Evolutionary conservation across 1,284 basidiomycete species (phyloP), one percentile per base, ranked within the genome.

Genomic region (Anthracocystis setariae): DNA sequence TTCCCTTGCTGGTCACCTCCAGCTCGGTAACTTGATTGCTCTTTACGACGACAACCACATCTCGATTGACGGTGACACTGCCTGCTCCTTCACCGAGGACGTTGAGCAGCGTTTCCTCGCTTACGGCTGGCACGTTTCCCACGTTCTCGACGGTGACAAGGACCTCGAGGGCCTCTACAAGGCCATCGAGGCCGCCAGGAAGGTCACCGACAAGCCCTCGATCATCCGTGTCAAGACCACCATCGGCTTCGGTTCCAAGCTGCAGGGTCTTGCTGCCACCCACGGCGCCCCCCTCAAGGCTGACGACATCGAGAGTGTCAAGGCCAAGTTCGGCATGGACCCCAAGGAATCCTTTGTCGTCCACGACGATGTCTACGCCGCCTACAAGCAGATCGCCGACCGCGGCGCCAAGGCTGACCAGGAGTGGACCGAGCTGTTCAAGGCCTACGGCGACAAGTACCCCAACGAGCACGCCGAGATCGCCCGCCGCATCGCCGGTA

Each of bases 51-150:
- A 74, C 81, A 95, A 85, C 83, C 91, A 92, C 84, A 96, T 97
- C 84, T 92, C 94, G 74, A 96, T 97, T 80, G 94, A 97, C 84
- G 94, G 94, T 79, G 89, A 93, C 85, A 96, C 93, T 73, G 89
- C 88, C 67, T 88, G 91, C 71, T 91, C 94, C 27, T 97, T 97
- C 87, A 97, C 94, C 58, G 94, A 97, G 85, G 89, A 96, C 82
- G 93, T 96, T 57, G 88, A 88, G 80, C 89, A 89, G 82, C 90
- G 94, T 64, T 96, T 94, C 87, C 86, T 89, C 80, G 83, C 94
- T 17, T 96, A 96, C 85, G 92, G 91, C 67, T 97, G 94, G 94
- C 91, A 96, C 76, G 92, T 95, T 55, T 87, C 94, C 68, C 88
- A 88, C 82, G 91, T 95, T 56, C 86, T 89, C 62, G 86, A 93